Base-by-base conservation (phyloP, 257 asterid species). In the Forsythia viridissima region DNA sequence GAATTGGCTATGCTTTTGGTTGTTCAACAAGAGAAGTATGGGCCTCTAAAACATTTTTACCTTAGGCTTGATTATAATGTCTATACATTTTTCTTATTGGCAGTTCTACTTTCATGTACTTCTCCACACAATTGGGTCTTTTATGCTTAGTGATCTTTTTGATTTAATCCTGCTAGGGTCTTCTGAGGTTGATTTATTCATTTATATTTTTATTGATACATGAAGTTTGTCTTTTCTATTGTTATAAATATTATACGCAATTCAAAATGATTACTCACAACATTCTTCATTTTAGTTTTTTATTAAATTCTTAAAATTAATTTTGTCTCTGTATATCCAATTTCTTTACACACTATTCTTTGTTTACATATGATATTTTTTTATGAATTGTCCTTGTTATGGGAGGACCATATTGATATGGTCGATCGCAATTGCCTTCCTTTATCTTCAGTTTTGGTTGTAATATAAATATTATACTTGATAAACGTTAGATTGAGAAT, bases 1-100 rank as follows among this genome's bases (percentile, higher is more conserved):
- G 99, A 96, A 86, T 87, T 96, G 91, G 99, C 99, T 81, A 80
- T 85, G 88, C 99, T 96, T 84, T 89, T 96, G 80, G 93, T 98
- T 77, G 83, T 90, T 81, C 96, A 93, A 71, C 96, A 92, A 84
- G 98, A 92, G 88, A 88, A 82, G 99, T 96, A 91, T 77, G 86
- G 83, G 78, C 81, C 79, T 77, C 38, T 48, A 21, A 70, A 41
- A 70, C 42, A 20, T 20, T 46, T 30, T 8, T 72, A 37, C 5
- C 9, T 46, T 10, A 9, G 65, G 24, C 20, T 72, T 24, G n/a
- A 38, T 44, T 46, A 21, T 46, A 38, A 46, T 72, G 24, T 44
- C 6, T 70, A 4, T 24, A 30, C 13, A 20, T 44, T 15, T 72
- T 48, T 72, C 16, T 24, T 72, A 37, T 42, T 11, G 41, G n/a